Evolutionary conservation across 78 protist genomes (phyloP), one percentile per base, ranked within the genome.

Genomic region (Diacronema lutheri): DNA sequence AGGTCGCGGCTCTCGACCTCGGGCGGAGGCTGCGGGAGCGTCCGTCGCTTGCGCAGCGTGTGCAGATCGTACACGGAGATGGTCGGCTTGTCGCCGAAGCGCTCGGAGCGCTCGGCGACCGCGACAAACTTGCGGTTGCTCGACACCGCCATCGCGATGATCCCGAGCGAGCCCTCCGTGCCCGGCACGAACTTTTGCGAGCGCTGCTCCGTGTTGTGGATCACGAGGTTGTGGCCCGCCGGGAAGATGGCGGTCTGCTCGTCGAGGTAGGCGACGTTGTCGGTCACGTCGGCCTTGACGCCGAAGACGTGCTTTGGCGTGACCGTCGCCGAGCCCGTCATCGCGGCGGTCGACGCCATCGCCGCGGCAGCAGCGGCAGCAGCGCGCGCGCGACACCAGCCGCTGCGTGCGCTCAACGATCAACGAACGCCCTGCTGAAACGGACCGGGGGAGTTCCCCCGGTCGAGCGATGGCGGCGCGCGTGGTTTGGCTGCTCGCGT

Each of bases 101-200:
- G 25, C 35, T 44, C 77, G 7, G 81, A 50, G 33, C 65, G n/a
- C 78, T 90, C 91, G 0, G 95, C 92, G 29, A 92, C 82, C 13
- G 95, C 95, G 23, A 89, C 61, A 74, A 55, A 92, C 46, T 83
- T 74, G 31, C 84, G 40, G 78, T 87, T 92, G 31, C 90, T 91
- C 1, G 68, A 31, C 44, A 87, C 61, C 0, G 90, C 81, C 35
- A 90, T 65, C 14, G 93, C 90, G 10, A 90, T 61, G 73, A 89
- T 73, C 56, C 89, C 91, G 29, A 81, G 83, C 13, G 60, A 16
- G 26, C 38, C 44, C 65, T 92, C 95, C 6, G 77, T 38, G 29
- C 86, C 86, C 41, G 57, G 46, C 31, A 89, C 46, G 66, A 92
- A 88, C 46, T 79, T 46, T 74, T 88, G 91, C 12, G 81, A 13